Conservation (phyloP, 305 asterid genomes). For the Euphrasia arctica region DNA sequence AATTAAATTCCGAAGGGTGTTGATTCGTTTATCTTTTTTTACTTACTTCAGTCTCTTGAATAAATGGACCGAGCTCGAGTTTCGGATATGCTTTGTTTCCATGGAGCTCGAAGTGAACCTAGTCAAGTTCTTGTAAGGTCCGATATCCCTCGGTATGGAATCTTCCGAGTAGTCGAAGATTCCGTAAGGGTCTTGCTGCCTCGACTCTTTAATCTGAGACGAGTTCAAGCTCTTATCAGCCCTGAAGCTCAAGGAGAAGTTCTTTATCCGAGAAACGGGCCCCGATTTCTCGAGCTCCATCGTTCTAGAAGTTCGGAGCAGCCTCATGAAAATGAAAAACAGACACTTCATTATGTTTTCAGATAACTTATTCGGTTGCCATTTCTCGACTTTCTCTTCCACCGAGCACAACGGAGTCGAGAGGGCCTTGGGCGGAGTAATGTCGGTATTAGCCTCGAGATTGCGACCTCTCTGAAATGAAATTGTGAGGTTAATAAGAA, state of each 20-base stretch:
- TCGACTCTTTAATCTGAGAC: constrained; percentile 51
- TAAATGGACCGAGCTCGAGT: constrained; percentile 58
- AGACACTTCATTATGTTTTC: constrained; percentile 91
- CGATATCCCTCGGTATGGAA: constrained; percentile 70
- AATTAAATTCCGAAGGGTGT: background rate
- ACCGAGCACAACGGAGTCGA: constrained; percentile 49
- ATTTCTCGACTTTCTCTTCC: constrained; percentile 60
- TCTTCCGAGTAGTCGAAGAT: constrained; percentile 55
- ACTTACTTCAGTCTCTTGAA: constrained; percentile 72
- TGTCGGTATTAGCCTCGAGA: constrained; percentile 29
- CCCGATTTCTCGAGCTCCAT: constrained; percentile 90
- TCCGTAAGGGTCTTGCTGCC: constrained; percentile 89
- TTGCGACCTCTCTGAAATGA: constrained; percentile 47
- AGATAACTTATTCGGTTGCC: constrained; percentile 84
- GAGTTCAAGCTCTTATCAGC: constrained; percentile 48
- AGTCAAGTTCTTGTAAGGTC: constrained; percentile 85
- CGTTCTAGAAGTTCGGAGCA: constrained; percentile 66
- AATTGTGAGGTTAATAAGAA: background rate
- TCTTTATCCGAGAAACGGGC: constrained; percentile 54
- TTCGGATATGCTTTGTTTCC: constrained; percentile 76
- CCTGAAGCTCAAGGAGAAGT: constrained; percentile 70
- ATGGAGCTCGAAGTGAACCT: constrained; percentile 60
- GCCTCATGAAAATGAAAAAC: constrained; percentile 63
- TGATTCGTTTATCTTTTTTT: background rate
- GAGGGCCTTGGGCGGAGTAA: constrained; percentile 25